Base-by-base conservation (phyloP, 805 yeast species). In the Kregervanrija fluxuum region DNA sequence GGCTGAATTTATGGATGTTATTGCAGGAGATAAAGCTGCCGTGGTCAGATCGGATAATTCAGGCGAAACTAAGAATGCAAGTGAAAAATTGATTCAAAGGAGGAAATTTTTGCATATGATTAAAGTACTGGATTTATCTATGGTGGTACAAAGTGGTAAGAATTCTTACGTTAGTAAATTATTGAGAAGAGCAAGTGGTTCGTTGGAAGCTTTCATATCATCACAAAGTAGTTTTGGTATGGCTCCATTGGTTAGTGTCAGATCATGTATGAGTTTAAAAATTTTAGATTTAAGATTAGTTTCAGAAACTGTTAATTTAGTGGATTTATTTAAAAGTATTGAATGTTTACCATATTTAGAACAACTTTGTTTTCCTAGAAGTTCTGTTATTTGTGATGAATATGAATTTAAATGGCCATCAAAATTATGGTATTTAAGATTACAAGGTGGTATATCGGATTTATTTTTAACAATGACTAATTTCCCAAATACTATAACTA, bases 171-270 rank as follows among this genome's bases (percentile, higher is more conserved):
- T 91, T 11, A 87, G 97, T 0, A 82, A 85, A 51, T 60, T 93
- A 6, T 67, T 93, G 44, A 77, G 95, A 55, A 71, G 96, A 35
- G 85, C 96, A 44, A 75, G 89, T 8, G 61, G 71, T 14, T 74
- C 71, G 34, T 66, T 93, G 40, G 75, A 79, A 50, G 67, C 71
- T 10, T 89, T 93, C 54, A 75, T 85, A 8, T 96, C 98, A 0
- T 96, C 98, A 3, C 98, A 91, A 59, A 82, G 97, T 31, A 84
- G 95, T 66, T 91, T 93, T 68, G 99, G 99, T 0, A 74, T 80
- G 41, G 85, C 95, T 2, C 97, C 98, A 1, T 66, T 91, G 52
- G 75, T 87, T n/a, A 80, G 95, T 41, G 69, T 93, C 38, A 75
- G 85, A 46, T 69, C 80, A 37, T 93, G 99, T 60, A 66, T 66